phyloP scores from a whole-genome alignment of 2,329 filamentous ascomycete genomes.

The Cytospora piceicola region DNA sequence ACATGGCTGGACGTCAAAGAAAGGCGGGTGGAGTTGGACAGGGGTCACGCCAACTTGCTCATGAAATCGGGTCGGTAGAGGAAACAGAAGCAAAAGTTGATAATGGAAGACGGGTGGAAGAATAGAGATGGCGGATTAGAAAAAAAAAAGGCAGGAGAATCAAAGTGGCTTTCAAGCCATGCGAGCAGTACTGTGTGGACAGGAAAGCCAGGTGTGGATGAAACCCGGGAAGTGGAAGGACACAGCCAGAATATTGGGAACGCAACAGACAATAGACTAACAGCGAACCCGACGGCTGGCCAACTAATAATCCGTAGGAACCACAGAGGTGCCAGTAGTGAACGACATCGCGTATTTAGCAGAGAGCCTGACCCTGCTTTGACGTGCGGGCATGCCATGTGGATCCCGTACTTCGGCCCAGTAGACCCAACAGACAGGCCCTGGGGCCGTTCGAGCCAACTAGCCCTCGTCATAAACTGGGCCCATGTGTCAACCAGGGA shows the following conservation, averaged over 20 bases:
- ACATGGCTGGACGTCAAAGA: slow-evolving; percentile 15
- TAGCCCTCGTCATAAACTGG: neutral
- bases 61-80: neutral
- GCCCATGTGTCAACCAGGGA: neutral
- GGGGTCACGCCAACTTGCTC: neutral
- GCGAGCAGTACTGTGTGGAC: neutral
- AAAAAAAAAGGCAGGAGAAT: slow-evolving; percentile 4
- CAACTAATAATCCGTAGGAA: slow-evolving; percentile 23
- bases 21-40: slow-evolving; percentile 1
- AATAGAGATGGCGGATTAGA: slow-evolving; percentile 1
- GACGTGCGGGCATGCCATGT: neutral
- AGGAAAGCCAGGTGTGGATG: slow-evolving; percentile 8
- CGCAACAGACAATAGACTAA: slow-evolving; percentile 18
- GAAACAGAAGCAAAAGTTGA: slow-evolving; percentile 10
- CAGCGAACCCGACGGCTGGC: slow-evolving; percentile 12
- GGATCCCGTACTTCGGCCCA: slow-evolving; percentile 1
- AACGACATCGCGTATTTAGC: neutral
- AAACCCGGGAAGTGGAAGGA: neutral
- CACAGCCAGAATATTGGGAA: slow-evolving; percentile 14
- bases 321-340: slow-evolving; percentile 14
- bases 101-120: slow-evolving; percentile 8
- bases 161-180: slow-evolving; percentile 4
- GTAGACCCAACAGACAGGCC: neutral
- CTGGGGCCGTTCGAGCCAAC: slow-evolving; percentile 2
- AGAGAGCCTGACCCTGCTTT: neutral